Evolutionary conservation across 1,284 basidiomycete species (phyloP), one percentile per base, ranked within the genome.

Genomic region (Malassezia arunalokei): DNA sequence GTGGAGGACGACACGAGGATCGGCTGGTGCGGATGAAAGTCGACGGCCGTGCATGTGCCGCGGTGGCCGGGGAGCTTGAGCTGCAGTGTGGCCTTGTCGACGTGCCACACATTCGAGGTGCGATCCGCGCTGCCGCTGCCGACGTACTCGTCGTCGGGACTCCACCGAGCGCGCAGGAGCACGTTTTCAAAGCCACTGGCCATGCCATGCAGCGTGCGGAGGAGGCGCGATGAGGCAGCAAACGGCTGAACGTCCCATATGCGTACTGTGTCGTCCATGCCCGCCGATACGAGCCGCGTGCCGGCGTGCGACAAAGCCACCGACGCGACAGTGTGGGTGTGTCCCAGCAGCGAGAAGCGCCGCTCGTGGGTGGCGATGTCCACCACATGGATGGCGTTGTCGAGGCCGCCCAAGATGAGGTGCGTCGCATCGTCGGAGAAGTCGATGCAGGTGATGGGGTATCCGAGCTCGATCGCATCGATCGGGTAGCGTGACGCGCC

Each of bases 171-270:
- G 38, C 58, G 63, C 32, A 70, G 49, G 17, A 70, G 54, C 28
- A 73, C 29, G 31, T 66, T 65, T 20, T 74, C 72, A 39, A 65
- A 71, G 24, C 72, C 72, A 43, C 60, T 63, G 4, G 59, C 58
- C 4, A 64, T 63, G 0, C 72, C 72, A 11, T 57, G 43, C 3
- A 74, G 50, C 6, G 69, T 73, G 35, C 66, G 54, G 43, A 63
- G 53, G 3, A 74, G 57, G 12, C 72, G 48, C 4, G 66, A 59
- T 29, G 60, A 58, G 28, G 65, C 62, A 24, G 69, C 72, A 46
- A 72, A 74, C 1, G 72, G 72, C n/a, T 67, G 56, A 4, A 74
- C 66, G 39, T 74, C 72, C 72, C 72, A 74, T 24, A 74, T 63
- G 8, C 68, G 53, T 0, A 70, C 40, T 0, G 66, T 65, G 45